Conservation (phyloP, 306 rosid genomes). For the Quercus glauca region DNA sequence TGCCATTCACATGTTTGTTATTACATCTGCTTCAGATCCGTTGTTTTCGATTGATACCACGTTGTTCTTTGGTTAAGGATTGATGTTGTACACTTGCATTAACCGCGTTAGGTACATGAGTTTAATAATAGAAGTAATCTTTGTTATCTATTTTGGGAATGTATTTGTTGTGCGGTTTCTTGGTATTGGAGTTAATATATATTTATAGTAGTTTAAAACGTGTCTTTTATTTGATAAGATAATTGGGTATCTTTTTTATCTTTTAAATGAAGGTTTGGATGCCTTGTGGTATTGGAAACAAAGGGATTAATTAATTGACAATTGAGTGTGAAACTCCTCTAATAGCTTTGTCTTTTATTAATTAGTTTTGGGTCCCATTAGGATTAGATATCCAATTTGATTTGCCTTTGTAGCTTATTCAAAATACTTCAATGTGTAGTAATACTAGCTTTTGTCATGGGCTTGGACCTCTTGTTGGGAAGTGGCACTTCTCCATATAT, state of each 20-base stretch:
- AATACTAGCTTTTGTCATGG: not conserved
- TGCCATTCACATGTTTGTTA: conserved; percentile 13
- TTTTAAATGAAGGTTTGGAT: not conserved
- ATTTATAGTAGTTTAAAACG: not conserved
- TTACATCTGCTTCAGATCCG: not conserved
- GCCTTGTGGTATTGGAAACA: not conserved
- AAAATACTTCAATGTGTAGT: not conserved
- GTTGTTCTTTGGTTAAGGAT: conserved; percentile 20
- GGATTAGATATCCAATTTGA: not conserved
- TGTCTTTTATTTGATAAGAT: not conserved
- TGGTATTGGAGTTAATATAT: not conserved
- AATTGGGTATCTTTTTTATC: not conserved
- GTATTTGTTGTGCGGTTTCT: not conserved
- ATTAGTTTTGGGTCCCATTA: not conserved
- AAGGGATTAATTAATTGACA: not conserved
- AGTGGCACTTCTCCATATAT: not conserved
- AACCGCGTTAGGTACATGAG: not conserved
- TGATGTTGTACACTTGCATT: not conserved
- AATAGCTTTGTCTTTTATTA: not conserved
- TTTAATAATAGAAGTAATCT: conserved; percentile 5
- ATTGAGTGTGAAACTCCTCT: not conserved
- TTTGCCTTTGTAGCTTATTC: not conserved
- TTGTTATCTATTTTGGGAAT: conserved; percentile 16
- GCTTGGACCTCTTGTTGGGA: not conserved
- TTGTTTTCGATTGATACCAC: conserved; percentile 23